Evolutionary conservation across 345 rosid genomes (phyloP).

Genomic region (Murraya koenigii): DNA sequence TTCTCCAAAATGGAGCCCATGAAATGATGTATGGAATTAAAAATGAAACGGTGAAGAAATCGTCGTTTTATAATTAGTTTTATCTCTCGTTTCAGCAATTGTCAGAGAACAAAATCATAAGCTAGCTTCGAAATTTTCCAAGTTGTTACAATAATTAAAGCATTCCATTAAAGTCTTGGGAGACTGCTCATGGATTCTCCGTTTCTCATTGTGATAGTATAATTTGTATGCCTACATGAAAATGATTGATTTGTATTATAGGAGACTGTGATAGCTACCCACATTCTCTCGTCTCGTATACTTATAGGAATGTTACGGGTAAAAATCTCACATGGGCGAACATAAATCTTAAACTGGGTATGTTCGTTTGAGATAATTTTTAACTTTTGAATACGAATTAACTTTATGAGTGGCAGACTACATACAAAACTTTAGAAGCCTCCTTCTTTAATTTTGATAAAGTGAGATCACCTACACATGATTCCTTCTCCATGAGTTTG

Average conservation of each 20-base stretch:
- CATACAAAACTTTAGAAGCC: too few species aligned
- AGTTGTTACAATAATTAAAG: not conserved
- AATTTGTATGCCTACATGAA: not conserved
- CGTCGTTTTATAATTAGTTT: not conserved
- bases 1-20: constrained; percentile 8
- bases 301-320: too few species aligned
- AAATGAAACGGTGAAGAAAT: not conserved
- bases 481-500: not conserved
- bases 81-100: not conserved
- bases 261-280: not conserved
- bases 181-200: not conserved
- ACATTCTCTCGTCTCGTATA: not conserved
- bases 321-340: too few species aligned
- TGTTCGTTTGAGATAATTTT: too few species aligned
- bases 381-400: too few species aligned
- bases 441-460: not conserved
- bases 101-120: not conserved
- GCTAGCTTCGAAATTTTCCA: too few species aligned
- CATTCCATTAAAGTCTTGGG: not conserved
- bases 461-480: not conserved
- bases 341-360: too few species aligned
- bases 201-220: not conserved
- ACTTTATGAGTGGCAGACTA: too few species aligned
- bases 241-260: not conserved
- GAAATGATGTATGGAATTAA: not conserved